Percentiles rank a stretch among this genome's conserved stretches.
Conservation (phyloP, 2,329 filamentous ascomycete species). For the Penicillium concentricum region DNA sequence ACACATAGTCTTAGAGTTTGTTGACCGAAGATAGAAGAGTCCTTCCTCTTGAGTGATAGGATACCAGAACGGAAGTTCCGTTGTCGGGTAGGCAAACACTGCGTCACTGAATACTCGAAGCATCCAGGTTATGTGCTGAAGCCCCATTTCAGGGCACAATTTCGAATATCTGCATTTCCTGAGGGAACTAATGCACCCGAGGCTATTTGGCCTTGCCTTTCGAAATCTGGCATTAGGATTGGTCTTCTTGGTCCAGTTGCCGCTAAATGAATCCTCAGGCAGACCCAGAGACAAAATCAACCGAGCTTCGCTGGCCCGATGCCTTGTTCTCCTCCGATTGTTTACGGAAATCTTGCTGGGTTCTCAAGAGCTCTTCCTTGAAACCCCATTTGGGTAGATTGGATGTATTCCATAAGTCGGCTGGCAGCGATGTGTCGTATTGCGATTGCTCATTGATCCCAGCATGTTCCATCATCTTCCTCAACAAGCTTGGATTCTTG, state of each 20-base stretch:
- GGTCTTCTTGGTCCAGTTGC: neutral
- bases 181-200: too few relatives aligned
- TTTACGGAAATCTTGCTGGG: constrained; percentile 40
- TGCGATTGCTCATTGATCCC: constrained; percentile 54
- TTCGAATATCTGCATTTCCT: neutral
- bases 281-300: constrained; percentile 42
- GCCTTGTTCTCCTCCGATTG: constrained; percentile 36
- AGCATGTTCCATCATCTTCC: constrained; percentile 58
- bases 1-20: neutral
- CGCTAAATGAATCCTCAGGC: neutral
- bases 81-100: neutral
- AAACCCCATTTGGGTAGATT: constrained; percentile 45
- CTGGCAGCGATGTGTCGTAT: constrained; percentile 52
- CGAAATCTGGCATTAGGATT: neutral
- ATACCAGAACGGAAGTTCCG: neutral
- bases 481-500: constrained; percentile 58
- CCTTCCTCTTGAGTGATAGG: neutral
- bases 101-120: neutral
- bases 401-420: constrained; percentile 41
- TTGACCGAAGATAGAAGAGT: neutral
- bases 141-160: neutral
- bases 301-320: constrained; percentile 34
- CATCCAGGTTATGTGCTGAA: neutral
- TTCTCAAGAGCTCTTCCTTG: constrained; percentile 47
- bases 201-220: neutral